Evolutionary conservation across 768 basidiomycete genomes (phyloP), one percentile per base, ranked within the genome.

Genomic region (Lentinula lateritia): DNA sequence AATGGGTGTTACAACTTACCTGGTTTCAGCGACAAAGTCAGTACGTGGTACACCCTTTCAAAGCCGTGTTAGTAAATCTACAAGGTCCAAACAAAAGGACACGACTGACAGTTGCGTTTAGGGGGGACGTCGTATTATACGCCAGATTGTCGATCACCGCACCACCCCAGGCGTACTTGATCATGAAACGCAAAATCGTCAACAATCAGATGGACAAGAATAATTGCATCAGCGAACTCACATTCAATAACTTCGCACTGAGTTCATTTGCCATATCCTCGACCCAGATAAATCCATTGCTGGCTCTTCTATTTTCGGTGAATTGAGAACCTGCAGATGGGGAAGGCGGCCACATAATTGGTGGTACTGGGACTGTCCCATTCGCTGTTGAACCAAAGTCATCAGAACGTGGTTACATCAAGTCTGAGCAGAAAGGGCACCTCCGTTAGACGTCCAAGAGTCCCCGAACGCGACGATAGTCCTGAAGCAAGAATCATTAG

Each of bases 131-230:
- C 15, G 71, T 71, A 52, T 73, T 74, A 63, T 70, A 74, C 0
- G 70, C 73, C 56, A 70, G 70, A 61, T 72, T 72, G 58, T 74
- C 68, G 52, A 73, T 73, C 12, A 74, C 61, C 20, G 73, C 73
- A 12, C 72, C 73, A 36, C 72, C 73, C 71, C 72, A 73, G 10
- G 73, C 71, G 34, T 74, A 72, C 73, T 74, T 16, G 13, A 13
- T 9, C 35, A 16, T 13, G 12, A 58, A 18, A 56, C 34, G 20
- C 5, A 18, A 10, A 1, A 48, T 36, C 9, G 10, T 16, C 12
- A 36, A 15, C 50, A 15, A 9, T 28, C 12, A 52, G 3, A 16
- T n/a, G 18, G 46, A 20, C 16, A 38, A 16, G 23, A 8, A 41
- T 35, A 43, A 16, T n/a, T 32, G 28, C 28, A 28, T n/a, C 43